Evolutionary conservation across 441 rosid genomes (phyloP).

Genomic region (Brassica hybrid): DNA sequence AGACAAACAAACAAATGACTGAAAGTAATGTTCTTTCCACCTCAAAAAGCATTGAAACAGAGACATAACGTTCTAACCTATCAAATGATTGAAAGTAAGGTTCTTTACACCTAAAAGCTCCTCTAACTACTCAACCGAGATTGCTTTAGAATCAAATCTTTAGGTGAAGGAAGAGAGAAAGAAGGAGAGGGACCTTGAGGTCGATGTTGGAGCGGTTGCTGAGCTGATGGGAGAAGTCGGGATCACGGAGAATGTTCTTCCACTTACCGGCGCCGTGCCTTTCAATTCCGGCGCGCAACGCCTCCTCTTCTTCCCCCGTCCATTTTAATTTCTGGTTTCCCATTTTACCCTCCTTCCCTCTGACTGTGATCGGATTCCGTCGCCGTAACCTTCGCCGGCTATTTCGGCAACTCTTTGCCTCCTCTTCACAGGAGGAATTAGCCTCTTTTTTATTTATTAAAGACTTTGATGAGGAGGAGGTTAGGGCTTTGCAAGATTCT

Average conservation of each 20-base stretch:
- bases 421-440: neutral
- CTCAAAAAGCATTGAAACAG: too few species aligned
- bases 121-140: neutral
- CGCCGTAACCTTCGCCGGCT: slow-evolving; percentile 18
- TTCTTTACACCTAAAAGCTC: neutral
- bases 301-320: slow-evolving; percentile 84
- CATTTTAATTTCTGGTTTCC: slow-evolving; percentile 92
- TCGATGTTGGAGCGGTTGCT: slow-evolving; percentile 81
- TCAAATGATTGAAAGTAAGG: neutral
- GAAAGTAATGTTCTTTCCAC: neutral
- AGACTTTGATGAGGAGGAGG: neutral
- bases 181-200: slow-evolving; percentile 63
- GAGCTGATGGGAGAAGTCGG: slow-evolving; percentile 73
- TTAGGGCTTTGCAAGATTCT: slow-evolving; percentile 6
- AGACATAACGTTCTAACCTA: too few species aligned
- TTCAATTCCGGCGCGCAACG: slow-evolving; percentile 74
- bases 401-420: neutral
- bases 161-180: neutral
- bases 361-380: neutral
- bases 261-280: slow-evolving; percentile 91
- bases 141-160: neutral
- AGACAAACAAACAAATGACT: neutral
- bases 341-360: slow-evolving; percentile 44
- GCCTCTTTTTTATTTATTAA: neutral
- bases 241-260: slow-evolving; percentile 89